phyloP scores from a whole-genome alignment of 345 rosid genomes.

The Leavenworthia alabamica region DNA sequence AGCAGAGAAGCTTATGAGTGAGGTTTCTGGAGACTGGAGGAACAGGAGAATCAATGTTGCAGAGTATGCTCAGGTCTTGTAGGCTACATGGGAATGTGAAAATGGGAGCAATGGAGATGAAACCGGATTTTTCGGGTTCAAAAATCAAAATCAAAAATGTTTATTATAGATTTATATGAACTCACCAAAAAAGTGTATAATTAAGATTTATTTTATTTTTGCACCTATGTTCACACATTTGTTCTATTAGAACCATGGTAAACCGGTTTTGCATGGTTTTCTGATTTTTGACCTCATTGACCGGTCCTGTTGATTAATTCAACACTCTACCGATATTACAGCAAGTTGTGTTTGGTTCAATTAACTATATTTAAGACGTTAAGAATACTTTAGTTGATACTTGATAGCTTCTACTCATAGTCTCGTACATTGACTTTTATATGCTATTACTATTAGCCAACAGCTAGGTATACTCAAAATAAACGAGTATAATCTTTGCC shows the following conservation, averaged over 20 bases:
- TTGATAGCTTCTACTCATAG: too few species aligned
- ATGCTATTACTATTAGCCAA: background rate
- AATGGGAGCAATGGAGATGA: slow-evolving; percentile 61
- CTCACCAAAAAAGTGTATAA: too few species aligned
- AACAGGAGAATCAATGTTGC: slow-evolving; percentile 64
- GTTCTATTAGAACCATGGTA: too few species aligned
- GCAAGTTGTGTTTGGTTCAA: slow-evolving; percentile 2
- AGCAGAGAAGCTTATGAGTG: slow-evolving; percentile 55
- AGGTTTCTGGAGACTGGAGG: slow-evolving; percentile 63
- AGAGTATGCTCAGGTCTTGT: slow-evolving; percentile 79
- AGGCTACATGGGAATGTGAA: slow-evolving; percentile 62
- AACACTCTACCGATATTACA: background rate
- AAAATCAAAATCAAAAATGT: background rate
- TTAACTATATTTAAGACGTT: too few species aligned
- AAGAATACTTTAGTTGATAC: too few species aligned
- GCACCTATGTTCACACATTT: too few species aligned
- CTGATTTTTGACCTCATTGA: background rate
- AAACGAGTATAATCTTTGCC: background rate
- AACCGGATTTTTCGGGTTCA: slow-evolving; percentile 63
- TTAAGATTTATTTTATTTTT: too few species aligned
- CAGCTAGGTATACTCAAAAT: background rate
- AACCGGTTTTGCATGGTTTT: background rate
- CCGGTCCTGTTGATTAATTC: background rate
- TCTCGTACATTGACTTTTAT: background rate
- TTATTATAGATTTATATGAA: background rate